Percentiles rank a stretch among this genome's conserved stretches.
Conservation (phyloP, 306 rosid species). For the Trifolium subterraneum region DNA sequence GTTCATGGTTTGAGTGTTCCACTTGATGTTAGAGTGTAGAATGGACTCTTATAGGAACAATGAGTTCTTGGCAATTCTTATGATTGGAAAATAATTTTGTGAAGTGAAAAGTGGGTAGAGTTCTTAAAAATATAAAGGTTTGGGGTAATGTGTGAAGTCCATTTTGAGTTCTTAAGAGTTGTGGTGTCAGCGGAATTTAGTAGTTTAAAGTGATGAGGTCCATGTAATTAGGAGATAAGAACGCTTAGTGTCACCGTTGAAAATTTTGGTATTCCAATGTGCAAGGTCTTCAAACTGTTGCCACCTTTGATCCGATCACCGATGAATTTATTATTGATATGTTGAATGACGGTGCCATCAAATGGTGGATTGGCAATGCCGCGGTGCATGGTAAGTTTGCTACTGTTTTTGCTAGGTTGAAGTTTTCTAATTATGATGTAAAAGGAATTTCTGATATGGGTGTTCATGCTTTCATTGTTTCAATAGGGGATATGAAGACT, state of each 20-base stretch:
- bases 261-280: conserved; percentile 61
- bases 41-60: neutral
- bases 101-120: neutral
- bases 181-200: neutral
- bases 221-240: neutral
- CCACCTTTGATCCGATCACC: conserved; percentile 79
- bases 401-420: conserved; percentile 82
- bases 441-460: conserved; percentile 91
- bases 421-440: conserved; percentile 67
- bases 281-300: conserved; percentile 91
- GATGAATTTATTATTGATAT: conserved; percentile 87
- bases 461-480: conserved; percentile 94
- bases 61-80: neutral
- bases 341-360: conserved; percentile 95
- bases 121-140: neutral
- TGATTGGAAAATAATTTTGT: neutral
- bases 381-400: conserved; percentile 99
- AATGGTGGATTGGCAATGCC: conserved; percentile 99
- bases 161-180: neutral
- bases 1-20: neutral
- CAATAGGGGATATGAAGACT: conserved; percentile 85
- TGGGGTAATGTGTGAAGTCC: neutral
- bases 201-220: neutral
- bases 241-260: neutral
- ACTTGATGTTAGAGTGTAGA: neutral